Base-by-base conservation (phyloP, 2,329 filamentous ascomycete species). In the Gliomastix tumulicola region DNA sequence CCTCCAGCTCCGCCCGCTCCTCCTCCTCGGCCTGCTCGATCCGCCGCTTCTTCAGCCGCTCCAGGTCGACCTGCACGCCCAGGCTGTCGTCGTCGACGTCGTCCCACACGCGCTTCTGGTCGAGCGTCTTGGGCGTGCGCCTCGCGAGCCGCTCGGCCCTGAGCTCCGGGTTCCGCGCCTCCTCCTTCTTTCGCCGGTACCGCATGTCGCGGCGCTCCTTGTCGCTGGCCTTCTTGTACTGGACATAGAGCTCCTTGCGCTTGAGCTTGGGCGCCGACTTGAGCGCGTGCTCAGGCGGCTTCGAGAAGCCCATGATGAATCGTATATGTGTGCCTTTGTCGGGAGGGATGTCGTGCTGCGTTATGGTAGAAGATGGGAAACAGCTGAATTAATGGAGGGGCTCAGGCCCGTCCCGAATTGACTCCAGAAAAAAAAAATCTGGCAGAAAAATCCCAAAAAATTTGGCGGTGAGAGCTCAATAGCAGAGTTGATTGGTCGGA, bases 71-170 rank as follows among this genome's bases (percentile, higher is more conserved):
- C 45, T 66, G 63, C 12, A 63, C 62, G 43, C 69, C 71, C 6
- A 79, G 63, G 34, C 64, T 71, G 46, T 82, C 76, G 38, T 74
- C 73, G 33, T 80, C 80, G 34, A 76, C 75, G 36, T 89, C 81
- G 50, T 96, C 89, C 87, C 88, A 97, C 21, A 87, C 79, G 56
- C 92, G 79, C 68, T 95, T 95, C 50, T 80, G 77, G 50, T 96
- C 89, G 40, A 95, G 73, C 1, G 88, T 94, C 37, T 77, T 60
- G 1, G 92, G 84, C 30, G 88, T 74, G 63, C 95, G 95, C 47
- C 75, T 78, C 41, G 79, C 79, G 42, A 90, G 68, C 49, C 92
- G 77, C 46, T 83, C 76, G 42, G 77, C 78, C 47, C 79, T 79
- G 41, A 95, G 62, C 41, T 78, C 74, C 3, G 90, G 89, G 51